Percentiles rank a stretch among this genome's conserved stretches.
Evolutionary conservation across 129 eudicot genomes (phyloP).

Genomic region (Centaurea solstitialis): DNA sequence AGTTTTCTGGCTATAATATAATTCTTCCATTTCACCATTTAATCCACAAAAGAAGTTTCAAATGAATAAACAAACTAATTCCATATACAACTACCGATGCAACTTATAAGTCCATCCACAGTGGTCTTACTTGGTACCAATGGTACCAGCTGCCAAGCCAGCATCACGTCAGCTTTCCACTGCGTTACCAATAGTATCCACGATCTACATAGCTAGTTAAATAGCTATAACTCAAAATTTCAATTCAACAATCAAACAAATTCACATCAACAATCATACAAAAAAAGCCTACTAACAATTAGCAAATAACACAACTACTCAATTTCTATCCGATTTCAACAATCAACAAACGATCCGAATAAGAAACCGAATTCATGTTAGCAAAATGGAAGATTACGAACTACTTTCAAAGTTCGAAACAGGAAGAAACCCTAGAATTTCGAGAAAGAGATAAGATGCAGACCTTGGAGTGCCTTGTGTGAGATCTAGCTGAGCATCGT

Average conservation of each 20-base stretch:
- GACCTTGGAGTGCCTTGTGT: slow-evolving; percentile 74
- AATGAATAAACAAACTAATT: not conserved
- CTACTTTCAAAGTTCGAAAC: not conserved
- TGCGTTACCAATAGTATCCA: too few relatives aligned
- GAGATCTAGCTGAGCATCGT: slow-evolving; percentile 85
- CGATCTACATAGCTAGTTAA: not conserved
- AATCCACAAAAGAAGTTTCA: not conserved
- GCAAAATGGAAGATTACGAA: not conserved
- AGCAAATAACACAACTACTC: not conserved
- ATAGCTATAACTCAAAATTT: not conserved
- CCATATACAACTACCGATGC: not conserved
- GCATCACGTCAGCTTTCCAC: too few relatives aligned
- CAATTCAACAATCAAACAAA: not conserved
- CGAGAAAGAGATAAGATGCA: not conserved
- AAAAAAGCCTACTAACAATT: too few relatives aligned
- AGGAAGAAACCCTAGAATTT: slow-evolving; percentile 10
- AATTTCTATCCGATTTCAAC: not conserved
- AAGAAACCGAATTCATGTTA: not conserved
- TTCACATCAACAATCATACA: not conserved
- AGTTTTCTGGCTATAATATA: not conserved
- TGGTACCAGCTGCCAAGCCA: too few relatives aligned
- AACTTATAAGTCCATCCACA: not conserved
- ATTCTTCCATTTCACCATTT: not conserved
- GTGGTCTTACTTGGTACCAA: too few relatives aligned
- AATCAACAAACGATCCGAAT: not conserved